Evolutionary conservation across 2,329 filamentous ascomycete genomes (phyloP), one percentile per base, ranked within the genome.

Genomic region (Pseudophaeomoniella oleicola): DNA sequence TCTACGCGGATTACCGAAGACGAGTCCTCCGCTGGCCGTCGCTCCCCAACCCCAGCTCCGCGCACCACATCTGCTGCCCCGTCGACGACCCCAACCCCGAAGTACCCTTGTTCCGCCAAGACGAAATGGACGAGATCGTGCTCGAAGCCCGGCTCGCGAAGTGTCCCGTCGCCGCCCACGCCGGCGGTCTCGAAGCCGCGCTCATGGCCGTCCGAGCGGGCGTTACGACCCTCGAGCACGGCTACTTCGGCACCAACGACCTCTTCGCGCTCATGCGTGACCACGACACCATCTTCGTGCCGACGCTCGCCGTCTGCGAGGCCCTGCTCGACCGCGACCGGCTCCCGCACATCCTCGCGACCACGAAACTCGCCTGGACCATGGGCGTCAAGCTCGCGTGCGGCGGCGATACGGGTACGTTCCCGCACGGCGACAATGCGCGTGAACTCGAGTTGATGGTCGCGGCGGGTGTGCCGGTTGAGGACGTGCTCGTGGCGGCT

Each of bases 381-480:
- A 37, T 50, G 6, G 70, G 69, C 0, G 59, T 72, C 13, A 60
- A 62, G 35, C 42, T 74, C 6, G 69, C 67, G 0, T 59, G 60
- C 6, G 70, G 70, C 0, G 69, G 69, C 0, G 69, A 72, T 39
- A 72, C 69, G 0, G 69, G 70, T 1, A 61, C 67, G 0, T 65
- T 69, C 39, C 51, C 64, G 2, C 70, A 74, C 37, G 70, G 70
- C 1, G 58, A 71, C 12, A 68, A 68, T 37, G 63, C 50, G 0
- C 48, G 69, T 3, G 70, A 75, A 48, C 44, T 72, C 39, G 70
- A 74, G 48, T 50, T 74, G n/a, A 57, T 74, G 56, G 46, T 64
- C 0, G 54, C 65, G 30, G 64, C 67, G 4, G 69, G 69, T 0
- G 50, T 75, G 2, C 62, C 66, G 0, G 40, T 71, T 0, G 59